Base-by-base conservation (phyloP, 495 filamentous ascomycete species). In the Poronia punctata region DNA sequence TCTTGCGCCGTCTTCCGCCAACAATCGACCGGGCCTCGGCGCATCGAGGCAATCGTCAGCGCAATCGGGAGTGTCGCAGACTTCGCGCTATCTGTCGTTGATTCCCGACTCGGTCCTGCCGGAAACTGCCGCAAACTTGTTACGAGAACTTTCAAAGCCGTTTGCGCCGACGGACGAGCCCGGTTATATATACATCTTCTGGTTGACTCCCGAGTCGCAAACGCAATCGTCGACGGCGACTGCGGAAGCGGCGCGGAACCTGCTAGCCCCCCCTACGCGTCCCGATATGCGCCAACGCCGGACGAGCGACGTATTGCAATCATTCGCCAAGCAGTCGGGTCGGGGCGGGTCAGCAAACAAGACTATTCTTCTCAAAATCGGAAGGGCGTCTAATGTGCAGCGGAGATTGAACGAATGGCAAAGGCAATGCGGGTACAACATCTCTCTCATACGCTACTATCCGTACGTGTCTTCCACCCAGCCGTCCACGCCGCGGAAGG, bases 101-200 rank as follows among this genome's bases (percentile, higher is more conserved):
- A 84, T 93, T 41, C 86, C 87, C 1, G 41, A 64, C 6, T 59
- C 62, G 11, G 67, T 82, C 11, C 71, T 74, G 0, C 83, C 82
- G 2, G 66, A 78, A 59, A 84, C 74, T 12, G 80, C 79, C 12
- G 80, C 80, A 5, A 53, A 62, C 15, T 70, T 89, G 19, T 71
- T 86, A 27, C 66, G 74, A 21, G 90, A 95, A 57, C 68, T 97
- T 3, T 77, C 79, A 10, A 95, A 94, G 53, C 86, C 89, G 8
- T 73, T 93, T 45, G 86, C 85, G 3, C 63, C 62, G 4, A 63
- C 69, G 27, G 92, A 97, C 52, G 86, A 93, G 32, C 72, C 86
- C 30, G 92, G 92, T 25, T 98, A 88, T 57, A 97, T 97, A 49
- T 98, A 98, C 70, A 92, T 98, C 52, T 98, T 96, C 74, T 95